phyloP scores from a whole-genome alignment of 768 basidiomycete species.

The Amyloporia xantha region DNA sequence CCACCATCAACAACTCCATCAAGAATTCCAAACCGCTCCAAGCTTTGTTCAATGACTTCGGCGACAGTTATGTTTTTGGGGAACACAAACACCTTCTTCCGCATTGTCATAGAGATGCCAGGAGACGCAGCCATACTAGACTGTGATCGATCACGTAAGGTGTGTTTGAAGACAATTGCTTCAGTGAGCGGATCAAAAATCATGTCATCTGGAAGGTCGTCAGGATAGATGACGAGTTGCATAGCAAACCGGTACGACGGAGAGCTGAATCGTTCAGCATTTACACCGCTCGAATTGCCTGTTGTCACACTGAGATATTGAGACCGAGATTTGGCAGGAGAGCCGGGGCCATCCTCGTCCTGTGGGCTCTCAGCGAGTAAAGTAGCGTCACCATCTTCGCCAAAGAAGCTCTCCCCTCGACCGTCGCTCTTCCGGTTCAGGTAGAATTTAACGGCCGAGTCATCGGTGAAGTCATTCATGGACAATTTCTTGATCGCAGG shows the following conservation, averaged over 20 bases:
- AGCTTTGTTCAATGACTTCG: constrained; percentile 87
- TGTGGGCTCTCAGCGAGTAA: constrained; percentile 31
- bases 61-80: constrained; percentile 94
- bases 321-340: constrained; percentile 16
- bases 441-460: constrained; percentile 95
- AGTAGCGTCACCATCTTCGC: constrained; percentile 31
- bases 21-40: constrained; percentile 90
- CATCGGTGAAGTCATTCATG: constrained; percentile 98
- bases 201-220: constrained; percentile 92
- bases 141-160: constrained; percentile 50
- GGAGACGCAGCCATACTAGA: constrained; percentile 34
- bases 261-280: constrained; percentile 71
- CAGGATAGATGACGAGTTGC: constrained; percentile 80
- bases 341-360: constrained; percentile 22
- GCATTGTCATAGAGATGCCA: constrained; percentile 49
- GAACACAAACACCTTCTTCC: constrained; percentile 84
- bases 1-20: constrained; percentile 99
- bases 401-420: constrained; percentile 34
- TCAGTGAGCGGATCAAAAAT: constrained; percentile 89
- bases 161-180: constrained; percentile 85
- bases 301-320: constrained; percentile 39
- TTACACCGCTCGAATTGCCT: constrained; percentile 36
- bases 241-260: constrained; percentile 82
- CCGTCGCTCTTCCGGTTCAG: constrained; percentile 57
- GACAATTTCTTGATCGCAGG: constrained; percentile 91